Evolutionary conservation across 495 filamentous ascomycete genomes (phyloP), one percentile per base, ranked within the genome.

Genomic region (Penicillium verhagenii): DNA sequence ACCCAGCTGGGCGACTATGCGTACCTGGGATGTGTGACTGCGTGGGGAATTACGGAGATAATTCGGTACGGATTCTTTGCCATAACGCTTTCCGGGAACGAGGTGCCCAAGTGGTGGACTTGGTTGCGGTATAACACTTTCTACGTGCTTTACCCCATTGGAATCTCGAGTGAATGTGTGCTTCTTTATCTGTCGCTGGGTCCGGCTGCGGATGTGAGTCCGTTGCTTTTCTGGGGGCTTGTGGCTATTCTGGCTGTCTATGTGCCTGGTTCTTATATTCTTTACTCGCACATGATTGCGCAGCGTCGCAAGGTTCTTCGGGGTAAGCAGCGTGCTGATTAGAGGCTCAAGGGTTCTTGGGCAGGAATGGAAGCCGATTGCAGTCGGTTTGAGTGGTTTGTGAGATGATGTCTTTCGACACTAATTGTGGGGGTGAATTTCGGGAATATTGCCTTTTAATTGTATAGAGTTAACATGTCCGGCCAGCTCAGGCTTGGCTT

Each of bases 101-200:
- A 53, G 1, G 81, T 86, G 14, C 91, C 91, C 0, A 64, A 50
- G 1, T 80, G 72, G 67, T 80, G 93, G 68, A 82, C 82, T 53
- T 96, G 93, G 93, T 75, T 95, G 75, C 77, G 90, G 47, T 98
- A 98, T 66, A 96, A 95, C 71, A 87, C 87, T 6, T 98, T 98
- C 75, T 90, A 87, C 64, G 72, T 97, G 20, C 81, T 98, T 18
- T 98, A 98, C 66, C 94, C 95, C 3, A 62, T 97, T 47, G 94
- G 94, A 10, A 96, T 97, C 56, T 76, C 77, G 11, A 92, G 89
- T 69, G 94, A 98, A 80, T 86, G 85, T 38, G 84, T 79, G 62
- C 80, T 96, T 61, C 85, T 97, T 35, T 84, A 82, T 54, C 70
- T 72, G 59, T 80, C 88, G 3, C 77, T 88, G 29, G 77, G 67